These are phyloP conservation scores for Penicillium sp. DNA, from an alignment of 2,329 filamentous ascomycete species.

Conservation along the genomic window DNA sequence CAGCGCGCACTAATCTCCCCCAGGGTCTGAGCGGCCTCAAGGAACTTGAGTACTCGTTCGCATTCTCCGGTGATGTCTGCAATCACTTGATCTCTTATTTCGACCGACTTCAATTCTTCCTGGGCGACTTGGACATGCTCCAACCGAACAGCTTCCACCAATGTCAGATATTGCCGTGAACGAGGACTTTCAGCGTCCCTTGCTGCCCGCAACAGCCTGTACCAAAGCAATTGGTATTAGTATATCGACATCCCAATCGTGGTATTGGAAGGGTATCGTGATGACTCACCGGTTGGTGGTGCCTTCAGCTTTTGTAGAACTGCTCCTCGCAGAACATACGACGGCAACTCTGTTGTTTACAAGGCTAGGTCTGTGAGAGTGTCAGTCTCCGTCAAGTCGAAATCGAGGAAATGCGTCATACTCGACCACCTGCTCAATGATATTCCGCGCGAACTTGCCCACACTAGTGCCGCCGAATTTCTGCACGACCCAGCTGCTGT, in stretches of 20 bases:
- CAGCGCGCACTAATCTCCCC: conserved; percentile 66
- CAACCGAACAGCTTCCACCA: conserved; percentile 70
- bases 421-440: conserved; percentile 63
- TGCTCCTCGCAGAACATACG: conserved; percentile 90
- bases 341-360: conserved; percentile 69
- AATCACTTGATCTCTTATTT: conserved; percentile 52
- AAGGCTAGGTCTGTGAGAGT: conserved; percentile 48
- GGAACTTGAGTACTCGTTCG: conserved; percentile 65
- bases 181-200: conserved; percentile 42
- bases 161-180: conserved; percentile 55
- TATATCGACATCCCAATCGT: conserved; percentile 4
- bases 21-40: conserved; percentile 53
- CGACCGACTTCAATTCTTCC: conserved; percentile 50
- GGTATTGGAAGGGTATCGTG: not conserved
- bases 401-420: conserved; percentile 27
- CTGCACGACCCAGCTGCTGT: conserved; percentile 68
- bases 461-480: conserved; percentile 95
- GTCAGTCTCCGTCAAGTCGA: not conserved
- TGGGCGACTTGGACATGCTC: conserved; percentile 72
- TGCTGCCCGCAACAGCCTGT: conserved; percentile 41
- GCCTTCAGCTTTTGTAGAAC: conserved; percentile 84
- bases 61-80: conserved; percentile 69
- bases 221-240: not conserved
- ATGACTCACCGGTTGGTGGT: conserved; percentile 80
- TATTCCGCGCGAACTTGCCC: conserved; percentile 78